Percentiles rank a stretch among this genome's conserved stretches.
phyloP scores from a whole-genome alignment of 2,329 filamentous ascomycete genomes.

The Metarhizium robertsii region DNA sequence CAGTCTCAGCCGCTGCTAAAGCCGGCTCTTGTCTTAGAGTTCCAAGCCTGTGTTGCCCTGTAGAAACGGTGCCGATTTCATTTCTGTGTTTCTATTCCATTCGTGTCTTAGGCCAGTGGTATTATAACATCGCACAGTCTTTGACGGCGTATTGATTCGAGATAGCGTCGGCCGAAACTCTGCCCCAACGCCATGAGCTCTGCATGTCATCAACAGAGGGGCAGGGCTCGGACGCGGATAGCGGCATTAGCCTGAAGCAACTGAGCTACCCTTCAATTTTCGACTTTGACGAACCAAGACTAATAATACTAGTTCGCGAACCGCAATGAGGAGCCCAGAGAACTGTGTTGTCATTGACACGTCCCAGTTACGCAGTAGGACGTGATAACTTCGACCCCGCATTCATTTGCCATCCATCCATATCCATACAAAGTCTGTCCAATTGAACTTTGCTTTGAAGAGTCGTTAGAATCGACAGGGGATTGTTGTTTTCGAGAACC shows the following conservation, averaged over 20 bases:
- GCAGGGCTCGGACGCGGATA: constrained; percentile 9
- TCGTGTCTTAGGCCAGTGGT: neutral
- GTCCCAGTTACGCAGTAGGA: neutral
- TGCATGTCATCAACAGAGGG: constrained; percentile 7
- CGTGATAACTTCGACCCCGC: neutral
- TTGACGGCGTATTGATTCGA: neutral
- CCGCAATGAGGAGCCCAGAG: neutral
- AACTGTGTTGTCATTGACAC: neutral
- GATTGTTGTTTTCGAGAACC: neutral
- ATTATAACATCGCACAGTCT: neutral
- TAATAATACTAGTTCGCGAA: neutral
- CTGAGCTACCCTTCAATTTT: neutral
- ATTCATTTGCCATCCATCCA: neutral
- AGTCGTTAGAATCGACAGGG: too few species aligned
- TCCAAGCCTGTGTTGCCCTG: neutral
- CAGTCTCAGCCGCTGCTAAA: neutral
- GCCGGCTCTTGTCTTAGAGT: neutral
- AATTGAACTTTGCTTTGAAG: neutral
- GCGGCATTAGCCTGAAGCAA: constrained; percentile 5
- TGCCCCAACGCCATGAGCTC: neutral
- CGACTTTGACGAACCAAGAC: neutral
- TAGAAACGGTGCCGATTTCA: neutral
- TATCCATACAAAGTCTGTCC: neutral
- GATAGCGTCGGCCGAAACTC: neutral
- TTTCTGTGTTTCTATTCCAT: neutral